A percentile compares a stretch with the other conserved stretches of the same genome.
These are phyloP conservation scores for Saccharomycopsis malanga DNA, from an alignment of 805 yeast species.

Conservation along the genomic window DNA sequence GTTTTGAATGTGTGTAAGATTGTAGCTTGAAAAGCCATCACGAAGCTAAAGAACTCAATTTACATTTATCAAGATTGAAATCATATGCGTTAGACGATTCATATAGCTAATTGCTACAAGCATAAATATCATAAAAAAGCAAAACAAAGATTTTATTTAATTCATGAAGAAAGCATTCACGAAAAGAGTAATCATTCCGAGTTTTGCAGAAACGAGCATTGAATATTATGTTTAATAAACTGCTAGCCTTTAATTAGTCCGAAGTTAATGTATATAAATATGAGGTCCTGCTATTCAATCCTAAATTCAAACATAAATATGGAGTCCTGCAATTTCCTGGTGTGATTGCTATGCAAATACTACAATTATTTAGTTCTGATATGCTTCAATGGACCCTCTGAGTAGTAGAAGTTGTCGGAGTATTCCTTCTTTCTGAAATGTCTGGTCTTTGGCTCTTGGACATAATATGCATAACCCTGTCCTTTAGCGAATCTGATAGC, in stretches of 20 bases:
- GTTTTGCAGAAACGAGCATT: background rate
- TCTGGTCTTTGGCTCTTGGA: constrained; percentile 74
- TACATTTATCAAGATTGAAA: no score
- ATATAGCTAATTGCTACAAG: no score
- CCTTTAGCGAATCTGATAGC: constrained; percentile 75
- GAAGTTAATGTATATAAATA: background rate
- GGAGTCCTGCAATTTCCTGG: no score
- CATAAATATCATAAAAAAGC: no score
- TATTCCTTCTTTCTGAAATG: constrained; percentile 70
- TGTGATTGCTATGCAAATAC: no score
- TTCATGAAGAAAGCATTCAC: background rate
- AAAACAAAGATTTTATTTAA: no score
- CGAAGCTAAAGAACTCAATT: no score
- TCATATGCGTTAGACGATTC: no score
- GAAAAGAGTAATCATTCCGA: background rate
- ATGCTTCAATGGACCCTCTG: constrained; percentile 64
- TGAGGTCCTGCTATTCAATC: background rate
- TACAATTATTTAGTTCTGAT: constrained; percentile 62
- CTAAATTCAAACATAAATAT: no score
- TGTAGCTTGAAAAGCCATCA: no score
- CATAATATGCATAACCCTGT: constrained; percentile 80
- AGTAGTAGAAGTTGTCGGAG: constrained; percentile 62
- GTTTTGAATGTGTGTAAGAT: no score
- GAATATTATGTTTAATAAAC: background rate
- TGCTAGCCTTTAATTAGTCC: background rate